A percentile compares a stretch with the other conserved stretches of the same genome.
Conservation (phyloP, 1,284 basidiomycete species). For the Ceratobasidium sp. region DNA sequence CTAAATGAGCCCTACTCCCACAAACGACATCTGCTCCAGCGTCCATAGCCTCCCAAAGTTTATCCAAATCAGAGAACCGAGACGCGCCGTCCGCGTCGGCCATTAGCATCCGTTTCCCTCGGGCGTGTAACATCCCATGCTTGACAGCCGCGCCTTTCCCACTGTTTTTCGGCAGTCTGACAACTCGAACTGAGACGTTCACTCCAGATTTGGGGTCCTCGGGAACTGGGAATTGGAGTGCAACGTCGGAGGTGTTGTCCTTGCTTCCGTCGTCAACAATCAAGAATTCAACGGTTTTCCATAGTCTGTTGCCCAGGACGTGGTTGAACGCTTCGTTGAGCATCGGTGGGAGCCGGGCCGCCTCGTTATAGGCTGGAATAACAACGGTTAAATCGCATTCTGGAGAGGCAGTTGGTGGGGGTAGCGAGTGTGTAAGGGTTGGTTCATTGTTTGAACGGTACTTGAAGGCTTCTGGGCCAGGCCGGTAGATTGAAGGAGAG, state of each 20-base stretch:
- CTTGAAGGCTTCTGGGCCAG: constrained; percentile 73
- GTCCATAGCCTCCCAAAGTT: constrained; percentile 81
- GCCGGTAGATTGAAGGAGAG: constrained; percentile 73
- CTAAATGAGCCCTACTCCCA: constrained; percentile 91
- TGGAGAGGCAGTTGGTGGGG: constrained; percentile 66
- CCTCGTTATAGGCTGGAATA: constrained; percentile 93
- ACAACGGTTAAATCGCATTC: constrained; percentile 80
- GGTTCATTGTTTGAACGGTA: constrained; percentile 70
- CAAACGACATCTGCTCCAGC: constrained; percentile 75
- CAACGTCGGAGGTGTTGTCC: constrained; percentile 78
- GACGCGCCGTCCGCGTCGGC: constrained; percentile 97
- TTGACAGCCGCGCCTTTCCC: constrained; percentile 94
- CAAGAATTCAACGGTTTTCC: constrained; percentile 72
- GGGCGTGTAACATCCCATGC: constrained; percentile 86
- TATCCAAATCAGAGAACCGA: constrained; percentile 82
- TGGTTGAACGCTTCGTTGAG: constrained; percentile 78
- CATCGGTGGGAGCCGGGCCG: constrained; percentile 83
- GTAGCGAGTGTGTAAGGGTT: constrained; percentile 65
- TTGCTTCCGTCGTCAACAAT: constrained; percentile 91
- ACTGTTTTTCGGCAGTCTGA: too few species aligned
- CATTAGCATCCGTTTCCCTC: constrained; percentile 86
- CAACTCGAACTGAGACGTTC: constrained; percentile 74
- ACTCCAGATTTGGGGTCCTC: constrained; percentile 62
- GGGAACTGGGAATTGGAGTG: constrained; percentile 71
- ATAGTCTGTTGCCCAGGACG: constrained; percentile 53